Conservation (phyloP, 1,139 yeast species). For the Hemisphaericaspora xylanilytica region DNA sequence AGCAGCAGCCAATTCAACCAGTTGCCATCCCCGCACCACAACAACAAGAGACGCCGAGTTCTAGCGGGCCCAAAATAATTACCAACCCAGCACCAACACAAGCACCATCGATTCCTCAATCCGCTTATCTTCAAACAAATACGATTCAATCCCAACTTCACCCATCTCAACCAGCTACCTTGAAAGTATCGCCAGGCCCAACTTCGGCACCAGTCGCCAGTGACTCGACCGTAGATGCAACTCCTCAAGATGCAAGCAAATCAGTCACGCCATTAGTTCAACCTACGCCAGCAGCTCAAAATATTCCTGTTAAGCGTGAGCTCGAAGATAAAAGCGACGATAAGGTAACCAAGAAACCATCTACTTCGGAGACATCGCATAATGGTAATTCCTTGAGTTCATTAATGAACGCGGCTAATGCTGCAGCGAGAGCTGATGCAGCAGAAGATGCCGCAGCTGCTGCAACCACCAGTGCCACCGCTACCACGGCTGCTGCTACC, state of each 20-base stretch:
- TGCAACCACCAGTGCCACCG: no score
- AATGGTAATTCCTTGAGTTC: conserved; percentile 21
- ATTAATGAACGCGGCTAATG: conserved; percentile 31
- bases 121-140: conserved; percentile 3
- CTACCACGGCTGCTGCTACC: conserved; percentile 5
- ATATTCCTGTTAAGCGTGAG: conserved; percentile 30
- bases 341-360: conserved; percentile 12
- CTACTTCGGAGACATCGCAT: conserved; percentile 4
- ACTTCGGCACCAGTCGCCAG: conserved; percentile 4
- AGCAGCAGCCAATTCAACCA: conserved; percentile 2
- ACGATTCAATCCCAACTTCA: conserved; percentile 7
- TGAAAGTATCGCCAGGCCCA: conserved; percentile 2
- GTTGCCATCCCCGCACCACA: conserved; percentile 2
- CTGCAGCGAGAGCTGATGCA: conserved; percentile 9
- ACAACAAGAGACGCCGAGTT: conserved; percentile 4
- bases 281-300: conserved; percentile 5
- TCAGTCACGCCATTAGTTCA: conserved; percentile 4
- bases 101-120: conserved; percentile 1
- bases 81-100: conserved; percentile 2
- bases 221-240: conserved; percentile 7
- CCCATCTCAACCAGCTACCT: conserved; percentile 6
- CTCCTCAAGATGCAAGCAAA: conserved; percentile 8
- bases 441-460: conserved; percentile 4
- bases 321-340: conserved; percentile 33
- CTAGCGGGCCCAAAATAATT: conserved; percentile 1